These are phyloP conservation scores for Leptographium flavum DNA, from an alignment of 2,329 filamentous ascomycete species.

Conservation along the genomic window DNA sequence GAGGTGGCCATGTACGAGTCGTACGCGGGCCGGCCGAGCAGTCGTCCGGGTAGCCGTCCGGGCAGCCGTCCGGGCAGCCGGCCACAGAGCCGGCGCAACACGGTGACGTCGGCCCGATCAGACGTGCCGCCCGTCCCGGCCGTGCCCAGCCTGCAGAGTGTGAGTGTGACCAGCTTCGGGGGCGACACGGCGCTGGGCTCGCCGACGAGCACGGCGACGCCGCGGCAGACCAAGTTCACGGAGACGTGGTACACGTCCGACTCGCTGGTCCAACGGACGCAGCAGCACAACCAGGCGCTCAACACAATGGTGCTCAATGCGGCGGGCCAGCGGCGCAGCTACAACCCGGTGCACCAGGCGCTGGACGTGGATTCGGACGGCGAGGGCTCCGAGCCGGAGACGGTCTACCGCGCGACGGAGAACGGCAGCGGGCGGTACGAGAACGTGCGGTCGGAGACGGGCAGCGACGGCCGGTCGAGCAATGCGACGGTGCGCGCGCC, in stretches of 20 bases:
- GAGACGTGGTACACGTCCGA: constrained; percentile 42
- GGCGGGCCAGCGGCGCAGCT: constrained; percentile 22
- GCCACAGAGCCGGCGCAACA: not conserved
- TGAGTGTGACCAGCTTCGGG: too few relatives aligned
- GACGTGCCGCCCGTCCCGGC: too few relatives aligned
- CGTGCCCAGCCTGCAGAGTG: too few relatives aligned
- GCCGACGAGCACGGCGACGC: constrained; percentile 13
- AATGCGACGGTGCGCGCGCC: too few relatives aligned
- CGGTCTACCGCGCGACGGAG: constrained; percentile 16
- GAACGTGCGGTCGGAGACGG: constrained; percentile 13
- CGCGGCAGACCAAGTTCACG: constrained; percentile 28
- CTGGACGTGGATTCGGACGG: constrained; percentile 21
- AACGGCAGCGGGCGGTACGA: constrained; percentile 10
- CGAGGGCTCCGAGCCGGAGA: constrained; percentile 20
- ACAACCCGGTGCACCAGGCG: constrained; percentile 31
- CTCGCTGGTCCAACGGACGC: constrained; percentile 37
- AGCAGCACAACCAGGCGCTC: constrained; percentile 32
- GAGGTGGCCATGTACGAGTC: constrained; percentile 32
- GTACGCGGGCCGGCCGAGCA: constrained; percentile 13
- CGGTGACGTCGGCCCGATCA: too few relatives aligned
- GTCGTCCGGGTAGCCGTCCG: constrained; percentile 10
- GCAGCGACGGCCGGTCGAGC: not conserved
- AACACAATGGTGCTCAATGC: constrained; percentile 19
- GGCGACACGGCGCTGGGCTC: not conserved
- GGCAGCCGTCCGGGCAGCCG: not conserved